These are phyloP conservation scores for Crepidotus variabilis DNA, from an alignment of 768 basidiomycete species.

Conservation along the genomic window DNA sequence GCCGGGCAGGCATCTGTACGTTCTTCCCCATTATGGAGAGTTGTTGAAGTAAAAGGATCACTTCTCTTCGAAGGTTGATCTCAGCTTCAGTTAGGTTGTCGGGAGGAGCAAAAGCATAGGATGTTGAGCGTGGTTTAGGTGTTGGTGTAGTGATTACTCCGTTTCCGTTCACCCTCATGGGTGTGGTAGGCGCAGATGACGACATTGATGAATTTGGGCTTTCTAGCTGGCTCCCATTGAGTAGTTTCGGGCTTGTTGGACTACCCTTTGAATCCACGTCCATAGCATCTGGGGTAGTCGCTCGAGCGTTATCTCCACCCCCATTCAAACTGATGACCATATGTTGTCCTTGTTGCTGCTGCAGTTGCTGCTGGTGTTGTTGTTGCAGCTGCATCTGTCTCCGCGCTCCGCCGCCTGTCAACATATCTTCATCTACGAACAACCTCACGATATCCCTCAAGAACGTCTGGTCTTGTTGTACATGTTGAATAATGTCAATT, in stretches of 20 bases:
- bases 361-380: conserved; percentile 24
- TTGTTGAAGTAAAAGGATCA: conserved; percentile 86
- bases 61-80: conserved; percentile 61
- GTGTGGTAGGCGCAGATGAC: conserved; percentile 16
- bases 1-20: conserved; percentile 83
- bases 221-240: background rate
- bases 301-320: conserved; percentile 33
- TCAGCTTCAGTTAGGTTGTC: conserved; percentile 55
- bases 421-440: conserved; percentile 70
- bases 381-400: conserved; percentile 18
- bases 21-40: conserved; percentile 96
- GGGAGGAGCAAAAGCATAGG: conserved; percentile 55
- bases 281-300: conserved; percentile 27
- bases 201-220: too few relatives aligned
- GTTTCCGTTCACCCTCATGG: conserved; percentile 28
- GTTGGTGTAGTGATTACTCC: conserved; percentile 20
- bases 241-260: background rate
- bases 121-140: conserved; percentile 18
- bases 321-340: conserved; percentile 37
- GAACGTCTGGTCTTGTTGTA: conserved; percentile 75
- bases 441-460: conserved; percentile 73
- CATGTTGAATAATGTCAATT: conserved; percentile 92
- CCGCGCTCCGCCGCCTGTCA: conserved; percentile 31
- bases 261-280: conserved; percentile 33
- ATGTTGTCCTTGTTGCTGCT: conserved; percentile 22